Evolutionary conservation across 192 early-diverging fungal genomes (phyloP).

Genomic region (Umbelopsis vinacea): DNA sequence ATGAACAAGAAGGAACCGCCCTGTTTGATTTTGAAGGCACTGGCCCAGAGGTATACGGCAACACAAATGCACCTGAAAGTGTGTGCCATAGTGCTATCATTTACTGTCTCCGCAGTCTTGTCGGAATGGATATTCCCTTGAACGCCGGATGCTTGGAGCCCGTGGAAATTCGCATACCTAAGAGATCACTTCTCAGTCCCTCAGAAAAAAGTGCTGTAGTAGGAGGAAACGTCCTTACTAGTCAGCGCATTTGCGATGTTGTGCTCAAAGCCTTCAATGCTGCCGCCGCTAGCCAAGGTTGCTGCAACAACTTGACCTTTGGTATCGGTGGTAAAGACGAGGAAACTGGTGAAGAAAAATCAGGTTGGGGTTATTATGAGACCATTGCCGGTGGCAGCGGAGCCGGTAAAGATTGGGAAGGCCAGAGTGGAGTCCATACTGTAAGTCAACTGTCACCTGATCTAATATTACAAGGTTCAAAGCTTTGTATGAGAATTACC

Average conservation of each 20-base stretch:
- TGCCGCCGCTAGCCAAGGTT: slow-evolving; percentile 91
- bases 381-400: slow-evolving; percentile 87
- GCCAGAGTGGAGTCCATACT: slow-evolving; percentile 63
- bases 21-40: slow-evolving; percentile 96
- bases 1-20: slow-evolving; percentile 72
- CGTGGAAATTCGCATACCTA: slow-evolving; percentile 80
- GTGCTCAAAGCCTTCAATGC: slow-evolving; percentile 89
- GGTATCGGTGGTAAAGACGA: slow-evolving; percentile 69
- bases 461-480: background rate
- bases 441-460: slow-evolving; percentile 18
- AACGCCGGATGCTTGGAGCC: slow-evolving; percentile 96
- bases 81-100: slow-evolving; percentile 89
- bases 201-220: slow-evolving; percentile 89
- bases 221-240: slow-evolving; percentile 96
- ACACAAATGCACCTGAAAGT: slow-evolving; percentile 78
- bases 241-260: slow-evolving; percentile 91
- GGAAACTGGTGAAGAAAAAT: slow-evolving; percentile 48
- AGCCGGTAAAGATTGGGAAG: slow-evolving; percentile 90
- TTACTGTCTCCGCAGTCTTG: slow-evolving; percentile 91
- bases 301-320: slow-evolving; percentile 97
- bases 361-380: slow-evolving; percentile 97
- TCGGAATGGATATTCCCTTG: slow-evolving; percentile 90
- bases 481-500: background rate
- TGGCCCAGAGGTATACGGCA: slow-evolving; percentile 85
- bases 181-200: slow-evolving; percentile 78